Base-by-base conservation (phyloP, 805 yeast species). In the Candida mattraensis region DNA sequence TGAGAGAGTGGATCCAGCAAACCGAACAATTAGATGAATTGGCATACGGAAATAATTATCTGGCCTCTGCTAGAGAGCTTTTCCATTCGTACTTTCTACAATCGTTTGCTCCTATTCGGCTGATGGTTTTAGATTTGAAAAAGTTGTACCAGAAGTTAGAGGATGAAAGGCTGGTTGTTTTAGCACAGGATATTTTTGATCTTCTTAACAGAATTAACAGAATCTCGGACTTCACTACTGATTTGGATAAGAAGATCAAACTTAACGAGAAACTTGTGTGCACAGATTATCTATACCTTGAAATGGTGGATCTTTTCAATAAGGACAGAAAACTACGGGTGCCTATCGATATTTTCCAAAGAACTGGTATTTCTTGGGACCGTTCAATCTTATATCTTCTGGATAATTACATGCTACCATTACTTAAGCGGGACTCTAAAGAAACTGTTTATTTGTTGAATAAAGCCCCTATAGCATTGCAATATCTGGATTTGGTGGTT, bases 381-480 rank as follows among this genome's bases (percentile, higher is more conserved):
- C 60, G 65, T 38, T 61, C 72, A 18, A 53, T 64, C 15, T 53
- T 74, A 22, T 66, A 65, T 33, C 65, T 69, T 17, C 64, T 71
- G 47, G 64, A 60, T 42, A 57, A 57, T 28, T 58, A 54, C 35
- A 28, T 60, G 17, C 43, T 56, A 7, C 52, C 55, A 4, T 33
- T 58, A 23, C 28, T 45, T 2, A 51, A 45, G 23, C 40, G 46
- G 11, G 51, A 42, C n/a, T 42, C 39, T 16, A 51, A 44, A 10
- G 41, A 32, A 2, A 40, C 47, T n/a, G 39, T 40, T 7, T 56
- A 44, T 18, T 22, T 50, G 1, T 31, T 60, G 28, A 42, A 41
- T 22, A 50, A 40, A 19, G 44, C 48, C 1, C 61, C 62, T 4
- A 54, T 58, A 6, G 48, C 63, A 5, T 35, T 60, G 7, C 63